phyloP scores from a whole-genome alignment of 2,329 filamentous ascomycete species.

The Colletotrichum destructivum region DNA sequence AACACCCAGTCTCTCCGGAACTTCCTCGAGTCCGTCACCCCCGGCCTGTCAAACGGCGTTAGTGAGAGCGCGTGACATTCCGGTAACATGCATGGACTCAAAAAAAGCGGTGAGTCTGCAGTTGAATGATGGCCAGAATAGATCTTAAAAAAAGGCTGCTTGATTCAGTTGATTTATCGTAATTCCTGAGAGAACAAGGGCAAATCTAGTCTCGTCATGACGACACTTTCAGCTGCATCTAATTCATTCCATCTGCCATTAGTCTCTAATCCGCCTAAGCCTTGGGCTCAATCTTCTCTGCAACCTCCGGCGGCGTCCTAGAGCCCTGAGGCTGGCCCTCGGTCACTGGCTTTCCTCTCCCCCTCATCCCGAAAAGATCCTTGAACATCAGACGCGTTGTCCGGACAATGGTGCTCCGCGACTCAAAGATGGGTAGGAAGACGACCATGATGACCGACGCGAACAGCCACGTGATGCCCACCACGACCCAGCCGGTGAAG shows the following conservation, averaged over 20 bases:
- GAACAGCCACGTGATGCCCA: constrained; percentile 82
- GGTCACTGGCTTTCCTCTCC: background rate
- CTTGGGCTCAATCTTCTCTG: constrained; percentile 29
- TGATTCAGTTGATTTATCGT: no score
- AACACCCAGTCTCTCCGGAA: background rate
- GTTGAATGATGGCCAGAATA: no score
- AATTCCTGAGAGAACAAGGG: no score
- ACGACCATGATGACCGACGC: constrained; percentile 41
- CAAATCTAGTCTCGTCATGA: no score
- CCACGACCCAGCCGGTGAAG: constrained; percentile 81
- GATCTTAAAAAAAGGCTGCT: no score
- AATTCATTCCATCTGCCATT: background rate
- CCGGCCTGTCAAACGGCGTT: no score
- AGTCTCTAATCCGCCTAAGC: background rate
- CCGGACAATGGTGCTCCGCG: constrained; percentile 35
- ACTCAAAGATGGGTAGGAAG: constrained; percentile 41
- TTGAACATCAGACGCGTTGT: constrained; percentile 40
- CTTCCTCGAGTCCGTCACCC: constrained; percentile 7
- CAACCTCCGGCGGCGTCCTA: constrained; percentile 26
- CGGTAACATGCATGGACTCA: no score
- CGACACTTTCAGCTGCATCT: no score
- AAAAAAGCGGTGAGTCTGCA: no score
- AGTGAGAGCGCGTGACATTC: no score
- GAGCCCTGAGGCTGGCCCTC: constrained; percentile 28
- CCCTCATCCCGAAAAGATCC: constrained; percentile 28